Evolutionary conservation across 2,329 filamentous ascomycete genomes (phyloP).

Genomic region (Zalaria sp.): DNA sequence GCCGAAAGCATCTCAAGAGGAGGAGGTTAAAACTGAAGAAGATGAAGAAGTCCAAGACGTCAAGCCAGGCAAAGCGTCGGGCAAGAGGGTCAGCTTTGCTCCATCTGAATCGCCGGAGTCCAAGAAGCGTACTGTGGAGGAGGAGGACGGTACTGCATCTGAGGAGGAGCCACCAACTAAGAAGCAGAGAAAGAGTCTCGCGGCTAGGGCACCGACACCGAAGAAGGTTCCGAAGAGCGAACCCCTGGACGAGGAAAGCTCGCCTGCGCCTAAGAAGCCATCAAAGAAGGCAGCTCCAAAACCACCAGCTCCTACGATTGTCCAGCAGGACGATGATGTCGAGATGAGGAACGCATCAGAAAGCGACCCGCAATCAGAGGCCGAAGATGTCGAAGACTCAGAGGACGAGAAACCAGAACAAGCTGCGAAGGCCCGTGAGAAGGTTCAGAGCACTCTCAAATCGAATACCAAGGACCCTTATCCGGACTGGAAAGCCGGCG

Average conservation of each 20-base stretch:
- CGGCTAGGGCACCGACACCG: constrained; percentile 4
- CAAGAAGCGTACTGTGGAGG: constrained; percentile 10
- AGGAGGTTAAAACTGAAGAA: constrained; percentile 11
- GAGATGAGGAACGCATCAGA: constrained; percentile 7
- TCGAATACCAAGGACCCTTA: constrained; percentile 64
- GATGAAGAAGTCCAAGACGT: constrained; percentile 12
- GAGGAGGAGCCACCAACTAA: constrained; percentile 21
- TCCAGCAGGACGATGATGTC: constrained; percentile 11
- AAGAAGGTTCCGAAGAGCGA: constrained; percentile 8
- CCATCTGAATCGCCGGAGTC: constrained; percentile 15
- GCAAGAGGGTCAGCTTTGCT: constrained; percentile 1
- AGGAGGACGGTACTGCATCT: constrained; percentile 8
- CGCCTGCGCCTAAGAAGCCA: constrained; percentile 1
- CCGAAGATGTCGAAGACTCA: constrained; percentile 28
- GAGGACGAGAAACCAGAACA: constrained; percentile 56
- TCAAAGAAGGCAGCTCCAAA: background rate
- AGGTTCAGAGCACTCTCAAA: constrained; percentile 64
- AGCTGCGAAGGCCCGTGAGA: constrained; percentile 62
- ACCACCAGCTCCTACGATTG: constrained; percentile 1
- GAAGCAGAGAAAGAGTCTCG: constrained; percentile 16
- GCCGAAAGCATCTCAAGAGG: constrained; percentile 7
- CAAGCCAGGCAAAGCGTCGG: constrained; percentile 1
- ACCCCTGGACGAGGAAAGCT: constrained; percentile 8
- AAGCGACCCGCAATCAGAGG: constrained; percentile 9
- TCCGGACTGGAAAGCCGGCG: constrained; percentile 82